Evolutionary conservation across 164 flowering plant genomes (phyloP).

Genomic region (Nymphaea thermarum): DNA sequence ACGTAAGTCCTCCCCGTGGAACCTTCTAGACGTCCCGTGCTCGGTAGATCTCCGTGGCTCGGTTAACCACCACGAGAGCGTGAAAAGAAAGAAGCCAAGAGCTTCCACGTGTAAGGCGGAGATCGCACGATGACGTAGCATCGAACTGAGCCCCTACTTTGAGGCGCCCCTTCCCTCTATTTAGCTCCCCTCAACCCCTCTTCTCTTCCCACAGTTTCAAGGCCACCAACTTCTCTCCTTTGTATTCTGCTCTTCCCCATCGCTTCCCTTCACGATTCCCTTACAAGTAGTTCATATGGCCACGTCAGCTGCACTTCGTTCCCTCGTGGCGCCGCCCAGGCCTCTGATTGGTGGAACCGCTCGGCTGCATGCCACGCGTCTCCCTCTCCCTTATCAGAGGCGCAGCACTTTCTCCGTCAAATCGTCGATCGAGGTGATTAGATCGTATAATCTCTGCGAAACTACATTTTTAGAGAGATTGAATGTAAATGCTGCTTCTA

Average conservation of each 20-base stretch:
- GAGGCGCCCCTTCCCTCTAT: not conserved
- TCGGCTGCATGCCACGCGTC: not conserved
- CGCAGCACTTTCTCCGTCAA: not conserved
- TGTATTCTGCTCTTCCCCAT: too few species aligned
- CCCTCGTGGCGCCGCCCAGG: not conserved
- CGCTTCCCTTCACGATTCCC: too few species aligned
- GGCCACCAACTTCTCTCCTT: not conserved
- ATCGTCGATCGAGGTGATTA: not conserved
- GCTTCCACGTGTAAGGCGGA: not conserved
- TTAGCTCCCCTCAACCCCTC: not conserved
- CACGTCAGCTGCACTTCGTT: slow-evolving; percentile 1
- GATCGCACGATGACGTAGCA: not conserved
- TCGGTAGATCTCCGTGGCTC: too few species aligned
- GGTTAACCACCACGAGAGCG: not conserved
- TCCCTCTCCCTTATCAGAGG: not conserved
- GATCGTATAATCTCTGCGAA: not conserved
- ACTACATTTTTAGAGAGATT: not conserved
- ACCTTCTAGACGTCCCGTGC: too few species aligned
- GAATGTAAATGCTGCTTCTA: too few species aligned
- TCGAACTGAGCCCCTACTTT: not conserved
- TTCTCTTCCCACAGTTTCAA: not conserved
- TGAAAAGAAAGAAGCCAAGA: not conserved
- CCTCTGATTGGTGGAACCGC: not conserved
- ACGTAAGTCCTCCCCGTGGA: too few species aligned
- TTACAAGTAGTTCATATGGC: not conserved